These are phyloP conservation scores for Chloroidium sp. DNA, from an alignment of 163 green algal species.

Conservation along the genomic window DNA sequence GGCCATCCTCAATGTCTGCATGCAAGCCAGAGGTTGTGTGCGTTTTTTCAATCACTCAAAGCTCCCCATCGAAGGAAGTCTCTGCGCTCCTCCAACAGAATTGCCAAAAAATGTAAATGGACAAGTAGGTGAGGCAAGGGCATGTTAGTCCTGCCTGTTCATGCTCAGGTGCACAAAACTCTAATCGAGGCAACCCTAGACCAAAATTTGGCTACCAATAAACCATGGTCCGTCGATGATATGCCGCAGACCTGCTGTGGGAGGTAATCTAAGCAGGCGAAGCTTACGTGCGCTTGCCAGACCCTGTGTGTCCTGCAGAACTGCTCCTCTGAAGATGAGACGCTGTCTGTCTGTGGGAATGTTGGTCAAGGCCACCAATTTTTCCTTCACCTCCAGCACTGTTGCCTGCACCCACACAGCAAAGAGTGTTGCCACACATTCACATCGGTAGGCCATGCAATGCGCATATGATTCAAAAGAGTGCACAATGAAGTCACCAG, in stretches of 20 bases:
- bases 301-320: constrained; percentile 29
- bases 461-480: constrained; percentile 1
- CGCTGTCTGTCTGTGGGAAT: constrained; percentile 32
- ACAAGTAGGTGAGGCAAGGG: too few relatives aligned
- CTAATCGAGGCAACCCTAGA: too few relatives aligned
- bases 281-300: constrained; percentile 8
- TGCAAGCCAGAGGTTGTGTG: too few relatives aligned
- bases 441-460: neutral
- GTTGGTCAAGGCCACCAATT: constrained; percentile 18
- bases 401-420: constrained; percentile 22
- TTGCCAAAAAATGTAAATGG: too few relatives aligned
- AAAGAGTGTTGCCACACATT: neutral
- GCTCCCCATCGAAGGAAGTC: too few relatives aligned
- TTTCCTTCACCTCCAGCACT: constrained; percentile 35
- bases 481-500: neutral
- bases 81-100: too few relatives aligned
- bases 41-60: too few relatives aligned
- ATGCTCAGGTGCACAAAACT: too few relatives aligned
- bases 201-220: too few relatives aligned
- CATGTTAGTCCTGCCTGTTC: too few relatives aligned
- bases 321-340: constrained; percentile 42
- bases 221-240: neutral
- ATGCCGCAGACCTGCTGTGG: neutral
- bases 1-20: constrained; percentile 30
- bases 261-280: constrained; percentile 3